phyloP scores from a whole-genome alignment of 768 basidiomycete genomes.

The Lyophyllum shimeji region DNA sequence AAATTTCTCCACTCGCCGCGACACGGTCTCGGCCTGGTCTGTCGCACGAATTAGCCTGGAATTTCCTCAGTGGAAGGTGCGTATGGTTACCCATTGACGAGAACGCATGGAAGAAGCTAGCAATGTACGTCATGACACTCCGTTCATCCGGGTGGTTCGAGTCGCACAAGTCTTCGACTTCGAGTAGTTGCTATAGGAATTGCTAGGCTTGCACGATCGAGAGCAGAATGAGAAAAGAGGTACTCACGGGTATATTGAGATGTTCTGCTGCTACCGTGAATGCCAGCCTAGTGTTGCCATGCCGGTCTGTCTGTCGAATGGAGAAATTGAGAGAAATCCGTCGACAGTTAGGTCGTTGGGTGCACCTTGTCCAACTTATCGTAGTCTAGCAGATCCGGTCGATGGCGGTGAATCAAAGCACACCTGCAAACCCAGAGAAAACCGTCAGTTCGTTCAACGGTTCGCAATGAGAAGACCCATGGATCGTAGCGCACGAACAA shows the following conservation, averaged over 20 bases:
- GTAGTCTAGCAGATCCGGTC: constrained; percentile 93
- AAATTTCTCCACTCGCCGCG: constrained; percentile 92
- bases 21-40: constrained; percentile 96
- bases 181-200: constrained; percentile 76
- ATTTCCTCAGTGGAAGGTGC: not conserved
- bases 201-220: not conserved
- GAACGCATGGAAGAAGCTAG: constrained; percentile 97
- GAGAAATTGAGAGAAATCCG: constrained; percentile 4
- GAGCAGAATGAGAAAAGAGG: constrained; percentile 1
- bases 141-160: constrained; percentile 89
- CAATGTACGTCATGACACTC: constrained; percentile 97
- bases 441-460: constrained; percentile 6
- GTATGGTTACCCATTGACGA: constrained; percentile 82
- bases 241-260: constrained; percentile 84
- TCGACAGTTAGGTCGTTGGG: not conserved
- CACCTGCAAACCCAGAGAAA: constrained; percentile 68
- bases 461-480: constrained; percentile 6
- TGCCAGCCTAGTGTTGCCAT: constrained; percentile 83
- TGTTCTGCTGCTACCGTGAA: constrained; percentile 87
- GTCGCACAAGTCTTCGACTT: constrained; percentile 94
- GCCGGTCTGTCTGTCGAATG: constrained; percentile 61
- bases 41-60: constrained; percentile 9
- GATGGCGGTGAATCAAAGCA: constrained; percentile 95
- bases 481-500: constrained; percentile 56
- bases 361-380: constrained; percentile 78